These are phyloP conservation scores for Beauveria bassiana DNA, from an alignment of 2,329 filamentous ascomycete species.

Conservation along the genomic window DNA sequence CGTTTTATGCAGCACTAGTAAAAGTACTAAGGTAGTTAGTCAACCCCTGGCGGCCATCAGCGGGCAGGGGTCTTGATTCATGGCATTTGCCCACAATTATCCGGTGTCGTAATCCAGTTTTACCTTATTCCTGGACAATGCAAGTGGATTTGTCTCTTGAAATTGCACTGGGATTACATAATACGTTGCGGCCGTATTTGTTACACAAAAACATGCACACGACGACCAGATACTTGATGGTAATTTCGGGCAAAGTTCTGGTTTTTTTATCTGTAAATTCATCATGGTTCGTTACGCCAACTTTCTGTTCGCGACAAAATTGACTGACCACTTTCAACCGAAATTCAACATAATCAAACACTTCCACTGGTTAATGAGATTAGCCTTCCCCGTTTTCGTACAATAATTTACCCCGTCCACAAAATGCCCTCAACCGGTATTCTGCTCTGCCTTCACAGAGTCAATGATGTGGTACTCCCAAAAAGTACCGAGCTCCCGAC, in stretches of 20 bases:
- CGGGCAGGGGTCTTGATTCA: constrained; percentile 5
- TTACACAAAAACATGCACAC: background rate
- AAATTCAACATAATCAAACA: constrained; percentile 1
- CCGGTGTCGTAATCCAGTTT: background rate
- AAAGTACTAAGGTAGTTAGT: too few species aligned
- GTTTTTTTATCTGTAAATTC: background rate
- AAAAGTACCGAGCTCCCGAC: constrained; percentile 42
- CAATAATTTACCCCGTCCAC: background rate
- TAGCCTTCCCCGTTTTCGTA: background rate
- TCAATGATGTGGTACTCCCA: constrained; percentile 54
- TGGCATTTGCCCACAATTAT: background rate
- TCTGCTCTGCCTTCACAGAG: constrained; percentile 36
- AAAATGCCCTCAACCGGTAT: background rate
- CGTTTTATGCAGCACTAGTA: background rate
- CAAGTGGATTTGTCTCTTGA: background rate
- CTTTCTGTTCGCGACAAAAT: background rate
- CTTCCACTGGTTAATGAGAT: background rate
- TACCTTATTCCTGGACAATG: background rate
- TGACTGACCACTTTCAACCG: background rate
- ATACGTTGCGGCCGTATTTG: background rate
- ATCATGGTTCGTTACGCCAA: background rate
- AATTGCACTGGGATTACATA: too few species aligned
- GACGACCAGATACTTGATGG: too few species aligned
- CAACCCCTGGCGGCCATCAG: background rate
- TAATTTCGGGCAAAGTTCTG: background rate